phyloP scores from a whole-genome alignment of 169 alveolate genomes.

The Eimeria necatrix region DNA sequence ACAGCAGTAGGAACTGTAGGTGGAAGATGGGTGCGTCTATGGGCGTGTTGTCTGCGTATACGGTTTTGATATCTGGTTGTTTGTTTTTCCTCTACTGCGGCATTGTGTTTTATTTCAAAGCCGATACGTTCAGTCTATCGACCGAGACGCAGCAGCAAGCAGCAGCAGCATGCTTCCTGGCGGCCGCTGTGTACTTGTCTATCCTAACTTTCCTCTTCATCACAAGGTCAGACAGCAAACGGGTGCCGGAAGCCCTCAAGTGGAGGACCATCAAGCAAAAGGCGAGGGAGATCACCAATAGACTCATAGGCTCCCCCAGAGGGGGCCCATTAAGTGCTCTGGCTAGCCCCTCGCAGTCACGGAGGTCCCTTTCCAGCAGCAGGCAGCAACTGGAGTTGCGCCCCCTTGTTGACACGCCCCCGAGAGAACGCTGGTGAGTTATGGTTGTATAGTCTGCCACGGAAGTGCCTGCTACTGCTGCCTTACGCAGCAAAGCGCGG shows the following conservation, averaged over 20 bases:
- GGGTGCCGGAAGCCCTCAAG: not conserved
- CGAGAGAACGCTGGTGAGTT: not conserved
- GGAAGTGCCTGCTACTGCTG: too few relatives aligned
- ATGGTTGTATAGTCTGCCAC: not conserved
- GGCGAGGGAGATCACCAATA: not conserved
- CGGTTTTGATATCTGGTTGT: not conserved
- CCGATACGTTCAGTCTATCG: not conserved
- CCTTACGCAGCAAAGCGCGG: too few relatives aligned
- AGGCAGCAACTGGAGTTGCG: not conserved
- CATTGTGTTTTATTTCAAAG: not conserved
- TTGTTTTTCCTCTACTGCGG: not conserved
- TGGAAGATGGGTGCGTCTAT: not conserved
- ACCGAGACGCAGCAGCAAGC: not conserved
- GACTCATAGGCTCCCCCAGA: not conserved
- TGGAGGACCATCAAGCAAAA: not conserved
- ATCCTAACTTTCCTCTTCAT: not conserved
- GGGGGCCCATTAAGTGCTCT: not conserved
- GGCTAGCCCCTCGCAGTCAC: not conserved
- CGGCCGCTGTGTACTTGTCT: not conserved
- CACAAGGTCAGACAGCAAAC: not conserved
- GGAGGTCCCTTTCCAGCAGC: not conserved
- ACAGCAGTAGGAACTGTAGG: not conserved
- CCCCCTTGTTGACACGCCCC: not conserved
- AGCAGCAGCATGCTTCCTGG: not conserved
- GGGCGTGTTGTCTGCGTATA: not conserved